Conservation (phyloP, 2,329 filamentous ascomycete genomes). For the Ilyonectria destructans region DNA sequence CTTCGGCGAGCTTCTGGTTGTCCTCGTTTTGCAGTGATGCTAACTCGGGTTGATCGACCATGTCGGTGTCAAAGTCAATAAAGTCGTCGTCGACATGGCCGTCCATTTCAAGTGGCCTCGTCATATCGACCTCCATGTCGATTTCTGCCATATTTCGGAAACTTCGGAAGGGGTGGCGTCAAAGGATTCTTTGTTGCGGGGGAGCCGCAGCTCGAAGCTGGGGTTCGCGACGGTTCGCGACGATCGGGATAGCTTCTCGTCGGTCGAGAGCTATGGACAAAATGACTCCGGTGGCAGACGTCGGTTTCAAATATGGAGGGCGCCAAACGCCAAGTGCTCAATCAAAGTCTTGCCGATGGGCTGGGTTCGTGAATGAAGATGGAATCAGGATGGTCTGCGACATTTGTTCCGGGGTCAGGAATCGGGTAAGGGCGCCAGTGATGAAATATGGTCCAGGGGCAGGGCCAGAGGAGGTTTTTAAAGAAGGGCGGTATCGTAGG, state of each 20-base stretch:
- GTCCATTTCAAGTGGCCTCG: constrained; percentile 45
- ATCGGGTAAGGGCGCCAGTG: neutral
- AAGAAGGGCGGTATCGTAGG: neutral
- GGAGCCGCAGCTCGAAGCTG: constrained; percentile 7
- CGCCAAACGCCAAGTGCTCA: constrained; percentile 25
- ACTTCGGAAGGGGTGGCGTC: neutral
- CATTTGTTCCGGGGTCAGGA: constrained; percentile 42
- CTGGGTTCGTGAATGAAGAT: constrained; percentile 32
- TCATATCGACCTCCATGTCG: constrained; percentile 54
- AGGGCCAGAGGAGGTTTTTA: neutral
- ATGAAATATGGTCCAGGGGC: neutral
- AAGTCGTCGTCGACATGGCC: constrained; percentile 53
- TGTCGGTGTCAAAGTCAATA: constrained; percentile 59
- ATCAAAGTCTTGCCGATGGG: constrained; percentile 40
- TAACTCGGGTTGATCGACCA: constrained; percentile 44
- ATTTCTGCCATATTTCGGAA: constrained; percentile 48
- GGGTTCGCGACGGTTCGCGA: neutral
- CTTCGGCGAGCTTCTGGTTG: constrained; percentile 22
- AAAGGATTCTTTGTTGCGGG: neutral
- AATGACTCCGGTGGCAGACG: neutral
- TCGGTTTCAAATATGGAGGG: neutral
- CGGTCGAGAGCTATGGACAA: neutral
- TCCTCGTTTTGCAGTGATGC: constrained; percentile 19
- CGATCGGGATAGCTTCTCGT: neutral
- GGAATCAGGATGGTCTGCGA: constrained; percentile 42